Conservation (phyloP, 805 yeast genomes). For the Zygotorulaspora danielsina region DNA sequence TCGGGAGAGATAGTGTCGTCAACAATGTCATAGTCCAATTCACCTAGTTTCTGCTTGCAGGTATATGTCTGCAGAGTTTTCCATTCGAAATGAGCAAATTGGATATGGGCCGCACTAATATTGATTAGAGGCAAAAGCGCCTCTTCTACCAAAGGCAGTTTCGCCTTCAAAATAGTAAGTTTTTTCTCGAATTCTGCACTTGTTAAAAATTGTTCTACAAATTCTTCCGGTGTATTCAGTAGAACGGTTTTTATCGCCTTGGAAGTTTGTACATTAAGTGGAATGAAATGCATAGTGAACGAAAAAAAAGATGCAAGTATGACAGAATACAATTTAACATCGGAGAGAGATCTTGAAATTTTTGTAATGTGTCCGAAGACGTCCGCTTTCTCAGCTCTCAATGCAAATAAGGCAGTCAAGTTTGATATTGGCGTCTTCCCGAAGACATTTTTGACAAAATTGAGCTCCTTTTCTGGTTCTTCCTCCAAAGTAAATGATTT, state of each 20-base stretch:
- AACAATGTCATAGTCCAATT: conserved; percentile 40
- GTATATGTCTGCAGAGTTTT: conserved; percentile 58
- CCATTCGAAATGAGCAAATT: conserved; percentile 63
- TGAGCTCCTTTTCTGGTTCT: conserved; percentile 26
- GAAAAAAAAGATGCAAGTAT: conserved; percentile 37
- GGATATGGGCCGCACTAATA: conserved; percentile 57
- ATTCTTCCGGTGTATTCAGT: conserved; percentile 34
- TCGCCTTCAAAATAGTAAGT: conserved; percentile 53
- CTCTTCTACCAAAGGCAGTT: conserved; percentile 57
- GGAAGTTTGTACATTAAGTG: conserved; percentile 39
- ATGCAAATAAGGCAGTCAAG: conserved; percentile 34
- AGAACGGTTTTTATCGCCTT: conserved; percentile 31
- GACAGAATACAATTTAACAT: conserved; percentile 50
- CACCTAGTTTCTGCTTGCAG: conserved; percentile 40
- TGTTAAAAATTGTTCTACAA: conserved; percentile 39
- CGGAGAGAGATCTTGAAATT: conserved; percentile 42
- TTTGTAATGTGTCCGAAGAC: conserved; percentile 45
- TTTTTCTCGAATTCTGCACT: conserved; percentile 35
- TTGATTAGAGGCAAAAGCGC: conserved; percentile 57
- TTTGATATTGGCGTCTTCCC: conserved; percentile 16
- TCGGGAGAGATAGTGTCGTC: conserved; percentile 33
- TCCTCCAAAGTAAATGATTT: conserved; percentile 46
- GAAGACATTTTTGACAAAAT: conserved; percentile 14
- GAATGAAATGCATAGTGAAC: conserved; percentile 42
- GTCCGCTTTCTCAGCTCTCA: conserved; percentile 37